These are phyloP conservation scores for Ilyonectria sp. DNA, from an alignment of 2,329 filamentous ascomycete species.

Conservation along the genomic window DNA sequence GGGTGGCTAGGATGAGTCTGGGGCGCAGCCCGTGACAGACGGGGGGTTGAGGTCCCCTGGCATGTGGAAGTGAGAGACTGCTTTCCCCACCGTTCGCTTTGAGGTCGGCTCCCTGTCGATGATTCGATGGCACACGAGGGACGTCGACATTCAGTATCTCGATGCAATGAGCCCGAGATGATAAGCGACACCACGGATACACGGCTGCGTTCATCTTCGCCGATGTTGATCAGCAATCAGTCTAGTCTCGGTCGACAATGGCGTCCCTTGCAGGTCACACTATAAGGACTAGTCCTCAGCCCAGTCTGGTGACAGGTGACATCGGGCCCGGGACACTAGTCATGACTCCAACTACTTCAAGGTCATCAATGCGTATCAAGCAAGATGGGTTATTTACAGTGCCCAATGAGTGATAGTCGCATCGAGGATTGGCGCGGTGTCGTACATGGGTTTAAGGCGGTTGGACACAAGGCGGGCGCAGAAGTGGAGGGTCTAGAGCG, in stretches of 20 bases:
- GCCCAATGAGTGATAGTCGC: neutral
- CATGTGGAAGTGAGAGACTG: neutral
- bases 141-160: neutral
- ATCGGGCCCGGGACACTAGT: neutral
- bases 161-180: neutral
- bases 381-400: neutral
- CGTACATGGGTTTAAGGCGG: conserved; percentile 1
- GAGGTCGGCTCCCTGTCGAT: neutral
- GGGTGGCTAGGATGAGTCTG: conserved; percentile 14
- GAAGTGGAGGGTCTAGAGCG: conserved; percentile 1
- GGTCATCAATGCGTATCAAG: neutral
- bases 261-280: neutral
- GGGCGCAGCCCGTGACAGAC: neutral
- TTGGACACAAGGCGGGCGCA: conserved; percentile 1
- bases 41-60: conserved; percentile 9
- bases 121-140: neutral
- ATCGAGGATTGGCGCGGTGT: neutral
- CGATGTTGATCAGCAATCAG: neutral
- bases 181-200: neutral
- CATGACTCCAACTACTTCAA: neutral
- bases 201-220: neutral
- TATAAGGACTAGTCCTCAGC: neutral
- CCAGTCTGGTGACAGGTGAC: neutral
- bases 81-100: conserved; percentile 5
- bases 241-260: neutral